These are phyloP conservation scores for Biscogniauxia mediterranea DNA, from an alignment of 2,329 filamentous ascomycete species.

Conservation along the genomic window DNA sequence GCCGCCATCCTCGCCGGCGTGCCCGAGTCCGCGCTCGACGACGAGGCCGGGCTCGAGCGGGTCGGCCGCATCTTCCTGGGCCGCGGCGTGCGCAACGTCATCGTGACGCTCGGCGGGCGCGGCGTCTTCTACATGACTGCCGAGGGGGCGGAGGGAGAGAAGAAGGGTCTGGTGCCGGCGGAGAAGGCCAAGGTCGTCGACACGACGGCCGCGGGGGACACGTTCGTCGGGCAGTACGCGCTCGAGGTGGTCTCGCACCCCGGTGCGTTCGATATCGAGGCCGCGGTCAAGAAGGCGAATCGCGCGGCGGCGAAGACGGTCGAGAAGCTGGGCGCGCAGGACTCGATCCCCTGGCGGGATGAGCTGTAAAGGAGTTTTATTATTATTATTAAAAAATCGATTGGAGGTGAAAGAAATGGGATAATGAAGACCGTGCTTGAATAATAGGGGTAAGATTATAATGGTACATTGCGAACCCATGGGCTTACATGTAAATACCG, in stretches of 20 bases:
- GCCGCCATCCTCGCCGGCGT: constrained; percentile 68
- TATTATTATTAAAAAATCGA: too few species aligned
- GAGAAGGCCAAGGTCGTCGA: constrained; percentile 77
- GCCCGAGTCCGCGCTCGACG: constrained; percentile 48
- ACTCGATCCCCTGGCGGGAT: constrained; percentile 64
- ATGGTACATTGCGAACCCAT: too few species aligned
- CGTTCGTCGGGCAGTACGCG: constrained; percentile 87
- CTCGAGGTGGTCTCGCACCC: constrained; percentile 58
- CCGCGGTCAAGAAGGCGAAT: constrained; percentile 60
- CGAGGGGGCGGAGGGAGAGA: constrained; percentile 27
- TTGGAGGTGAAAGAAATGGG: neutral
- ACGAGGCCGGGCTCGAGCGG: constrained; percentile 40
- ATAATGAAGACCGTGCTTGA: too few species aligned
- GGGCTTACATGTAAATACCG: too few species aligned
- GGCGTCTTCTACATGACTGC: constrained; percentile 68
- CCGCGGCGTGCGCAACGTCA: constrained; percentile 70
- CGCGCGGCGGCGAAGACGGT: constrained; percentile 65
- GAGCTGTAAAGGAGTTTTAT: constrained; percentile 33
- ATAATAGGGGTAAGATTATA: too few species aligned
- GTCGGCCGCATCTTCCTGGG: constrained; percentile 62
- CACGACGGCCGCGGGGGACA: constrained; percentile 92
- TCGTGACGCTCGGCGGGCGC: constrained; percentile 80
- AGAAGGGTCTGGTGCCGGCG: constrained; percentile 55
- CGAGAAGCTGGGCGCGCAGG: constrained; percentile 62
- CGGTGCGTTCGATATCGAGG: constrained; percentile 51